These are phyloP conservation scores for Cucurbita maxima DNA, from an alignment of 306 rosid genomes.

Conservation along the genomic window DNA sequence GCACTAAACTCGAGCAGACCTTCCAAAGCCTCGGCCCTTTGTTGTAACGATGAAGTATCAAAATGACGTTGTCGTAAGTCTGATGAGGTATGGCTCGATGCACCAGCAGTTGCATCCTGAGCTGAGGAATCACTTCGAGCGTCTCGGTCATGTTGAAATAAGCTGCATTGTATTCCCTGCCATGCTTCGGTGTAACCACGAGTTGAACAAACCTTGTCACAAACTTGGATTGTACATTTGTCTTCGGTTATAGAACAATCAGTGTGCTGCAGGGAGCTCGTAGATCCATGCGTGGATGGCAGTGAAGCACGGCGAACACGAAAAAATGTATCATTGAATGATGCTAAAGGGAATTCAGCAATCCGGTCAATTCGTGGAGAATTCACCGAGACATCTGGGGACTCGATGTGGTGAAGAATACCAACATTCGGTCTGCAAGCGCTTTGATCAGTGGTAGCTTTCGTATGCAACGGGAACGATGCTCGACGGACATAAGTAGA, in stretches of 20 bases:
- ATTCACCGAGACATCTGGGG: slow-evolving; percentile 84
- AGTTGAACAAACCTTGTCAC: slow-evolving; percentile 33
- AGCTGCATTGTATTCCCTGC: slow-evolving; percentile 54
- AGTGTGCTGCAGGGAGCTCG: slow-evolving; percentile 30
- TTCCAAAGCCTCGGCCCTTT: slow-evolving; percentile 97
- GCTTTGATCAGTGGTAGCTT: slow-evolving; percentile 27
- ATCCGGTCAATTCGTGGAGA: slow-evolving; percentile 93
- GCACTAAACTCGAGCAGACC: slow-evolving; percentile 98
- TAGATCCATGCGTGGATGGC: slow-evolving; percentile 36
- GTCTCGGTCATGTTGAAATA: slow-evolving; percentile 33
- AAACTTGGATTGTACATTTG: slow-evolving; percentile 66
- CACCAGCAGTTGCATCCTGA: slow-evolving; percentile 90
- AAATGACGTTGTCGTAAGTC: slow-evolving; percentile 46
- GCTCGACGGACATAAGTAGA: slow-evolving; percentile 42
- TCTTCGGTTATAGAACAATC: slow-evolving; percentile 69
- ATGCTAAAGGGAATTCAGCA: slow-evolving; percentile 82
- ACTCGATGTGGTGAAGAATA: slow-evolving; percentile 35
- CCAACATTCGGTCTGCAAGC: slow-evolving; percentile 24
- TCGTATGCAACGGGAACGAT: slow-evolving; percentile 56
- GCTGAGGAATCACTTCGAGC: slow-evolving; percentile 54
- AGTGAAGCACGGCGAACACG: slow-evolving; percentile 31
- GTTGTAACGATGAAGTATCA: slow-evolving; percentile 65
- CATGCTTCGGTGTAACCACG: slow-evolving; percentile 33
- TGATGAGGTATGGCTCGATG: slow-evolving; percentile 76
- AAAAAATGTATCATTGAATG: slow-evolving; percentile 44